A percentile compares a stretch with the other conserved stretches of the same genome.
These are phyloP conservation scores for Leonotis leonurus DNA, from an alignment of 257 asterid genomes.

Conservation along the genomic window DNA sequence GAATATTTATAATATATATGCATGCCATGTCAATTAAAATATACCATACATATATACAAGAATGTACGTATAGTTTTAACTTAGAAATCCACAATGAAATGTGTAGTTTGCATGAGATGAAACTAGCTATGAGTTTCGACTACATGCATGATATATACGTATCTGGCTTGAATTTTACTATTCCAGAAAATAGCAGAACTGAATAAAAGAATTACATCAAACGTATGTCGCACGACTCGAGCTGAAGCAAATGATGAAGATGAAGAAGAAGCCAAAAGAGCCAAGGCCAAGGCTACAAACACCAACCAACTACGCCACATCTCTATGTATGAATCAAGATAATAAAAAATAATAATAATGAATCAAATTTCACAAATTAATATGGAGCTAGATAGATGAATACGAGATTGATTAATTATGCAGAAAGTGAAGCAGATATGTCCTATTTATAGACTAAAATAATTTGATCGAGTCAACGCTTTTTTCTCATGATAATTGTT, in stretches of 20 bases:
- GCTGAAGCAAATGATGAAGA: background rate
- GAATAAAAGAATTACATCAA: conserved; percentile 30
- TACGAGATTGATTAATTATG: background rate
- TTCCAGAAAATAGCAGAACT: background rate
- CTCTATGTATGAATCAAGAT: background rate
- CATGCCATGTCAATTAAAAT: too few species aligned
- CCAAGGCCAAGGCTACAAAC: conserved; percentile 24
- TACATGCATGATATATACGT: background rate
- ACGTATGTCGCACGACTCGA: conserved; percentile 46
- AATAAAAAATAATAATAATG: background rate
- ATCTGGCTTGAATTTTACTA: background rate
- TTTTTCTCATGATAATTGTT: background rate
- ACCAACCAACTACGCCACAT: conserved; percentile 15
- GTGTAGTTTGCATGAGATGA: background rate
- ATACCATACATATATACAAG: too few species aligned
- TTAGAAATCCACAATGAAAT: background rate
- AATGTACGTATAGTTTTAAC: too few species aligned
- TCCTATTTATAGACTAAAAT: conserved; percentile 13
- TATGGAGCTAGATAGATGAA: background rate
- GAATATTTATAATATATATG: too few species aligned
- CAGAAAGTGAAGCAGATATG: background rate
- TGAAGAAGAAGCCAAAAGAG: conserved; percentile 3
- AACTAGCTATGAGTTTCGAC: background rate
- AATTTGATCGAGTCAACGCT: background rate
- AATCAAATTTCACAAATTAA: background rate